These are phyloP conservation scores for Chaetomidium leptoderma DNA, from an alignment of 495 filamentous ascomycete species.

Conservation along the genomic window DNA sequence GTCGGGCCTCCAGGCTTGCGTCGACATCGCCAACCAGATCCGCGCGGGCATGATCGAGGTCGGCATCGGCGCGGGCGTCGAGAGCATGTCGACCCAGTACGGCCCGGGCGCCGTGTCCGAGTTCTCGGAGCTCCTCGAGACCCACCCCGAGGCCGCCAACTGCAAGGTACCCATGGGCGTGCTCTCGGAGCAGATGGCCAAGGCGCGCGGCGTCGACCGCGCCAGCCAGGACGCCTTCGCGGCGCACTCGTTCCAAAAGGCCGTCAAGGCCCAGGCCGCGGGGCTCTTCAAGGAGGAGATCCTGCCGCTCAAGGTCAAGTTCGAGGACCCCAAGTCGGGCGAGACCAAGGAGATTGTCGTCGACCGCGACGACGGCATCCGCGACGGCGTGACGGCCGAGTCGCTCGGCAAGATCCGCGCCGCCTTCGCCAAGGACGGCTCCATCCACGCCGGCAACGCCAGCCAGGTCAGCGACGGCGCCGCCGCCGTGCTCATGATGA, in stretches of 20 bases:
- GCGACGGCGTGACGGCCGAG: slow-evolving; percentile 80
- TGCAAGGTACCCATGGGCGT: slow-evolving; percentile 98
- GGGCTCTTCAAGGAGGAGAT: slow-evolving; percentile 96
- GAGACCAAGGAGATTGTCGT: slow-evolving; percentile 84
- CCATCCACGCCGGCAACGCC: slow-evolving; percentile 94
- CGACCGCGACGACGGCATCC: slow-evolving; percentile 79
- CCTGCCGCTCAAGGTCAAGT: slow-evolving; percentile 74
- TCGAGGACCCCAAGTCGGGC: slow-evolving; percentile 82
- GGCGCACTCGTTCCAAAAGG: slow-evolving; percentile 85
- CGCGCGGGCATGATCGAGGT: slow-evolving; percentile 87
- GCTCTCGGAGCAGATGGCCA: slow-evolving; percentile 91
- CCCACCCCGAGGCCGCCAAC: slow-evolving; percentile 76
- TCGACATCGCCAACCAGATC: slow-evolving; percentile 91
- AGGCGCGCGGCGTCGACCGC: slow-evolving; percentile 69
- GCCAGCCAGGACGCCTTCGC: slow-evolving; percentile 82
- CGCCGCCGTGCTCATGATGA: slow-evolving; percentile 93
- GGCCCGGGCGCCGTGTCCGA: slow-evolving; percentile 87
- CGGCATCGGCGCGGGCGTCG: slow-evolving; percentile 92
- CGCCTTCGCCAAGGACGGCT: slow-evolving; percentile 85
- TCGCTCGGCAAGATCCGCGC: slow-evolving; percentile 82
- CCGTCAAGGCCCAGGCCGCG: slow-evolving; percentile 73
- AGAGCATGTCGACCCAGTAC: slow-evolving; percentile 93
- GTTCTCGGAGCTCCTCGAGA: slow-evolving; percentile 88
- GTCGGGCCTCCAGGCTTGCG: slow-evolving; percentile 80
- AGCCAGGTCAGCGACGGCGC: slow-evolving; percentile 94